A percentile compares a stretch with the other conserved stretches of the same genome.
These are phyloP conservation scores for Allodekkera sacchari DNA, from an alignment of 805 yeast species.

Conservation along the genomic window DNA sequence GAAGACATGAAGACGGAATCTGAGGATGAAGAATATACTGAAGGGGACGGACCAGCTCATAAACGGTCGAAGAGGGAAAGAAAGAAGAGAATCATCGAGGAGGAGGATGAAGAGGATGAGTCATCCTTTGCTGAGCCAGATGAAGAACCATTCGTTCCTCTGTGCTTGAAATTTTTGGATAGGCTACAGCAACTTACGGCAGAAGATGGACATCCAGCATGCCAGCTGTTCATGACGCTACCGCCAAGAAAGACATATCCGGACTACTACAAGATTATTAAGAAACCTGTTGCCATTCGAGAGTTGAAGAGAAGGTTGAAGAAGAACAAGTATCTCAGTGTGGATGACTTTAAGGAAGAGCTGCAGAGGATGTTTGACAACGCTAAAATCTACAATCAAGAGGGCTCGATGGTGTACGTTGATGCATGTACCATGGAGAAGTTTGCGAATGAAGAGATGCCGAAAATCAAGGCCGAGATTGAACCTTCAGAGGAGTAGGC, in stretches of 20 bases:
- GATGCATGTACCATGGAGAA: constrained; percentile 46
- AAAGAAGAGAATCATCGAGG: constrained; percentile 1
- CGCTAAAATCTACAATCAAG: constrained; percentile 63
- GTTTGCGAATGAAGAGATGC: constrained; percentile 19
- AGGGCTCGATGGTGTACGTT: constrained; percentile 52
- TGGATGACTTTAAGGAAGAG: constrained; percentile 42
- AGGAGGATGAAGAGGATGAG: constrained; percentile 3
- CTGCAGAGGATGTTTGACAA: constrained; percentile 52
- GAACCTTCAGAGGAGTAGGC: neutral
- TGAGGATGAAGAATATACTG: constrained; percentile 8
- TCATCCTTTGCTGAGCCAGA: neutral
- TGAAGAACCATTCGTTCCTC: constrained; percentile 11
- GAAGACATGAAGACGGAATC: constrained; percentile 2
- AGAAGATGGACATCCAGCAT: constrained; percentile 36
- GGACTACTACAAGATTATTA: constrained; percentile 68
- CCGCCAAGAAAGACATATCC: constrained; percentile 76
- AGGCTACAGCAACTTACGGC: constrained; percentile 30
- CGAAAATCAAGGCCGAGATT: constrained; percentile 4
- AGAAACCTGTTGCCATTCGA: constrained; percentile 50
- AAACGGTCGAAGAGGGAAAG: constrained; percentile 8
- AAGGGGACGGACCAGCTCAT: constrained; percentile 5
- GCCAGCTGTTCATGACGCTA: constrained; percentile 57
- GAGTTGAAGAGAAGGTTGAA: constrained; percentile 42
- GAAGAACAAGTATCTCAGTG: constrained; percentile 27
- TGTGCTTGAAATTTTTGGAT: constrained; percentile 31